phyloP scores from a whole-genome alignment of 805 yeast species.

The Candida hispaniensis region DNA sequence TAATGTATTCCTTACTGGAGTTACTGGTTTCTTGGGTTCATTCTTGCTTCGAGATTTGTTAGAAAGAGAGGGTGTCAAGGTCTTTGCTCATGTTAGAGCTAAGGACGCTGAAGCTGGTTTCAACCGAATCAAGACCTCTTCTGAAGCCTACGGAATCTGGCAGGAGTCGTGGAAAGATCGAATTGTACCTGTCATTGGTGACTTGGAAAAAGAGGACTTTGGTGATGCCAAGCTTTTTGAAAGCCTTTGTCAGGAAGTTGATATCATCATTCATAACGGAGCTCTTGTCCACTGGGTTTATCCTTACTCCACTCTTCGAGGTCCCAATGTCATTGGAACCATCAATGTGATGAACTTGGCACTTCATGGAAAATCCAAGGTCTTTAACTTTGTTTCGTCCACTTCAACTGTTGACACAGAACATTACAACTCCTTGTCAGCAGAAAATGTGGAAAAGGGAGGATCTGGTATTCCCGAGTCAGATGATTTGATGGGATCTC shows the following conservation, averaged over 20 bases:
- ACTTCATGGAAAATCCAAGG: slow-evolving; percentile 70
- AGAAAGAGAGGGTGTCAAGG: slow-evolving; percentile 45
- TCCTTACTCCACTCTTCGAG: slow-evolving; percentile 82
- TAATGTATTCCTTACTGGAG: slow-evolving; percentile 92
- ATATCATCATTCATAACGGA: slow-evolving; percentile 88
- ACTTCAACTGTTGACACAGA: slow-evolving; percentile 87
- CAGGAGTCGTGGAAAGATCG: slow-evolving; percentile 44
- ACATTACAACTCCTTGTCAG: slow-evolving; percentile 68
- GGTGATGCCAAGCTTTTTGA: slow-evolving; percentile 60
- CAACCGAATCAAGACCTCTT: slow-evolving; percentile 63
- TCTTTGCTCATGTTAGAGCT: slow-evolving; percentile 86
- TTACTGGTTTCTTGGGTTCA: slow-evolving; percentile 92
- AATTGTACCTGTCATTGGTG: slow-evolving; percentile 72
- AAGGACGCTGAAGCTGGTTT: slow-evolving; percentile 53
- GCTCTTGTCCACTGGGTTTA: slow-evolving; percentile 98
- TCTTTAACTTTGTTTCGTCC: slow-evolving; percentile 85
- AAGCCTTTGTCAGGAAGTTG: slow-evolving; percentile 47
- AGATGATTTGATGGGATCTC: slow-evolving; percentile 76
- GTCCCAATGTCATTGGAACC: slow-evolving; percentile 85
- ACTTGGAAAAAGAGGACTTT: slow-evolving; percentile 59
- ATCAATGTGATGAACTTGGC: slow-evolving; percentile 72
- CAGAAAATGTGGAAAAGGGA: slow-evolving; percentile 52
- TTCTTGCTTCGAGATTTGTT: slow-evolving; percentile 73
- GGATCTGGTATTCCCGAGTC: slow-evolving; percentile 65
- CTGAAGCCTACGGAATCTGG: slow-evolving; percentile 78